Conservation (phyloP, 768 basidiomycete genomes). For the Calocera viscosa region DNA sequence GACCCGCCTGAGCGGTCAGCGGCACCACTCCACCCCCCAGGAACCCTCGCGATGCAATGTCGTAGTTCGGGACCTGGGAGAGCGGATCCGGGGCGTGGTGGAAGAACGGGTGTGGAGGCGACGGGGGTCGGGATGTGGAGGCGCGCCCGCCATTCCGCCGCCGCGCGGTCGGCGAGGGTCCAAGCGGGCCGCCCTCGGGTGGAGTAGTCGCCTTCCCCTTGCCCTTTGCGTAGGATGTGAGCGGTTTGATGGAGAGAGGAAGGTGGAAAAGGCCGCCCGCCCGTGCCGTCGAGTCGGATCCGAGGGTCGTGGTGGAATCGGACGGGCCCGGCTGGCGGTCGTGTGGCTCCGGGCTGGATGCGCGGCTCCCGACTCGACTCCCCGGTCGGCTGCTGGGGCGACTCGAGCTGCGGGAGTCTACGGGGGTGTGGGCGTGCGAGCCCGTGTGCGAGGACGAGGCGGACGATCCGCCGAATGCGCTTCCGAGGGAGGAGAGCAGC, state of each 20-base stretch:
- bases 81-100: constrained; percentile 33
- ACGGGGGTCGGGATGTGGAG: constrained; percentile 9
- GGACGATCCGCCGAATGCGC: constrained; percentile 7
- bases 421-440: constrained; percentile 25
- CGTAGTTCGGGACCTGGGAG: constrained; percentile 73
- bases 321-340: constrained; percentile 16
- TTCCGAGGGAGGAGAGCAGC: constrained; percentile 7
- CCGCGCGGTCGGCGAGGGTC: constrained; percentile 1
- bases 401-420: constrained; percentile 27
- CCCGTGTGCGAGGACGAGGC: not conserved
- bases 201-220: constrained; percentile 24
- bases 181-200: constrained; percentile 30
- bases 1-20: constrained; percentile 53
- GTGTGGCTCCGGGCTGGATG: constrained; percentile 46
- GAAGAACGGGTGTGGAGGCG: constrained; percentile 17
- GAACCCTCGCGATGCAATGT: constrained; percentile 72
- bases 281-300: constrained; percentile 31
- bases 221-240: constrained; percentile 34
- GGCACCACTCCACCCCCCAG: constrained; percentile 82
- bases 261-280: constrained; percentile 28
- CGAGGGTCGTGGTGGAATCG: constrained; percentile 2
- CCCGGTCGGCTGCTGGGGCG: constrained; percentile 24
- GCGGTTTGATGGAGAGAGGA: constrained; percentile 51
- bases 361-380: constrained; percentile 33
- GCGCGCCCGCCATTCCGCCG: not conserved